Evolutionary conservation across 805 yeast species (phyloP).

Genomic region (Zygoascus flipseniorum): DNA sequence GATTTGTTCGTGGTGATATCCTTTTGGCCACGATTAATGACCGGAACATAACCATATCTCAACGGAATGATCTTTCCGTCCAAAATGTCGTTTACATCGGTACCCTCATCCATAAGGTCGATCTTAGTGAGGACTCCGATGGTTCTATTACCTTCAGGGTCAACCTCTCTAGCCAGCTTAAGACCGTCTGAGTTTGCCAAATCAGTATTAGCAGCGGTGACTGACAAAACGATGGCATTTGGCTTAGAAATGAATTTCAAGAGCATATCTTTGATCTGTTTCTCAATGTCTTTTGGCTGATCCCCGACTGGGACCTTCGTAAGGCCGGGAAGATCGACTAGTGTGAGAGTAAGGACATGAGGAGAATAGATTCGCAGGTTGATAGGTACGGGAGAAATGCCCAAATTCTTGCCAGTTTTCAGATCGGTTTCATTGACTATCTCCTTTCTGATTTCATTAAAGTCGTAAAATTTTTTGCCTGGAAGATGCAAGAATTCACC

Average conservation of each 20-base stretch:
- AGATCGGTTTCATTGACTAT: conserved; percentile 88
- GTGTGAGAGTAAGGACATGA: conserved; percentile 83
- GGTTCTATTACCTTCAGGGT: conserved; percentile 92
- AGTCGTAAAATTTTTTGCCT: conserved; percentile 76
- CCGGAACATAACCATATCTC: conserved; percentile 94
- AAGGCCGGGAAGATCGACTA: conserved; percentile 94
- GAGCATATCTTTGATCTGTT: conserved; percentile 86
- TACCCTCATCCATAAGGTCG: conserved; percentile 96
- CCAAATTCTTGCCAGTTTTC: conserved; percentile 62
- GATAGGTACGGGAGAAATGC: conserved; percentile 88
- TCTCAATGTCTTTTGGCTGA: conserved; percentile 95
- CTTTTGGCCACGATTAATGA: conserved; percentile 92
- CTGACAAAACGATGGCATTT: conserved; percentile 88
- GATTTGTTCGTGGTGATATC: conserved; percentile 87
- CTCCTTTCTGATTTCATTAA: conserved; percentile 81
- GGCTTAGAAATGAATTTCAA: conserved; percentile 92
- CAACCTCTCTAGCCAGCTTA: conserved; percentile 94
- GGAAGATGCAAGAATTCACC: conserved; percentile 95
- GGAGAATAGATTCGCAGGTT: conserved; percentile 91
- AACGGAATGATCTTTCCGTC: conserved; percentile 94
- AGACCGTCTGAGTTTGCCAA: conserved; percentile 95
- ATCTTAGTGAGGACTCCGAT: conserved; percentile 95
- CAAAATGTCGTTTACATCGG: conserved; percentile 90
- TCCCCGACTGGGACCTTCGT: conserved; percentile 99
- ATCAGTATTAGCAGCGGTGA: conserved; percentile 94